Percentiles rank a stretch among this genome's conserved stretches.
These are phyloP conservation scores for Ogataea populi-albae DNA, from an alignment of 805 yeast species.

Conservation along the genomic window DNA sequence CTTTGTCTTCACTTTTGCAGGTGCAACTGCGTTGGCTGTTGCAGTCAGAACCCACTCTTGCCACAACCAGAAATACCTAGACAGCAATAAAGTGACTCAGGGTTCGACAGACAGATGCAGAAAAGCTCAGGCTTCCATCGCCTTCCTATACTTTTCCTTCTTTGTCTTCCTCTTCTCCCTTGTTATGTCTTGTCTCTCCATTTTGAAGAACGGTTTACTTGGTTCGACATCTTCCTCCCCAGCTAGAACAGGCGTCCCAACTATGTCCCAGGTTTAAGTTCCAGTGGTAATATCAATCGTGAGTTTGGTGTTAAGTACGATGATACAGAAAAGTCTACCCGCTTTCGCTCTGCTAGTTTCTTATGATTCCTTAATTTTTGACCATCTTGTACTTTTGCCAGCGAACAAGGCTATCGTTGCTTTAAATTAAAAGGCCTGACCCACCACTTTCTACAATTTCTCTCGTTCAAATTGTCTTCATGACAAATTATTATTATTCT, in stretches of 20 bases:
- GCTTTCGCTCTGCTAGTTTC: too few species aligned
- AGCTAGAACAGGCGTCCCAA: conserved; percentile 83
- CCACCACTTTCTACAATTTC: too few species aligned
- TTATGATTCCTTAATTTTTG: too few species aligned
- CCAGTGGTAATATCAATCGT: not conserved
- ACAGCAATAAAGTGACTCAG: conserved; percentile 65
- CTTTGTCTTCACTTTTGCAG: conserved; percentile 89
- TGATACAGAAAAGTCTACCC: too few species aligned
- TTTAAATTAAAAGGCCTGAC: too few species aligned
- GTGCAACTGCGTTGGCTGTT: conserved; percentile 91
- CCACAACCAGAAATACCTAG: conserved; percentile 60
- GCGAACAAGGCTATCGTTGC: too few species aligned
- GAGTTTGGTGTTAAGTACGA: not conserved
- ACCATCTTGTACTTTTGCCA: too few species aligned
- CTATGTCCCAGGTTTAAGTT: conserved; percentile 79
- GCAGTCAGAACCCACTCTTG: conserved; percentile 87
- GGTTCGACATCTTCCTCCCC: conserved; percentile 51
- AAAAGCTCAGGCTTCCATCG: conserved; percentile 83
- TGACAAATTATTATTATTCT: not conserved
- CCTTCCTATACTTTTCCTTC: conserved; percentile 83
- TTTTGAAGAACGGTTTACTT: conserved; percentile 56
- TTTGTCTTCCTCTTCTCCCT: conserved; percentile 67
- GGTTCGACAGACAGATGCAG: conserved; percentile 86
- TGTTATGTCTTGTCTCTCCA: conserved; percentile 45
- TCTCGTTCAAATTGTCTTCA: not conserved